Percentiles rank a stretch among this genome's conserved stretches.
phyloP scores from a whole-genome alignment of 176 grass and related monocot genomes.

The Bonia amplexicaulis region DNA sequence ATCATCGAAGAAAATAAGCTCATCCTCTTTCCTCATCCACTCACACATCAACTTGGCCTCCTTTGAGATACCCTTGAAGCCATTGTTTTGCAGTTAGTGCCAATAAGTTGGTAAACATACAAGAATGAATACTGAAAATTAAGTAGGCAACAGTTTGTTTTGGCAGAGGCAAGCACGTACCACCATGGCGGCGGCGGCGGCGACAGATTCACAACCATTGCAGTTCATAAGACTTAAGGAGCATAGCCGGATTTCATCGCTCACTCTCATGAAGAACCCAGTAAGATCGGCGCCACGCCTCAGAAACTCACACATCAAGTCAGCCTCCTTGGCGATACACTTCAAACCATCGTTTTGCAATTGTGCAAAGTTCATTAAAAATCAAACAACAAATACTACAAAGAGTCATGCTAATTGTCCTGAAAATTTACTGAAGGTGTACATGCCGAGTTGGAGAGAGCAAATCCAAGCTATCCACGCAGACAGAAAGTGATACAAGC shows the following conservation, averaged over 20 bases:
- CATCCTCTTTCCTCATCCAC: not conserved
- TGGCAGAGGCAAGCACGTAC: not conserved
- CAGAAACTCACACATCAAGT: not conserved
- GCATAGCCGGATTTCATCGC: not conserved
- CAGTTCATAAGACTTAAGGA: slow-evolving; percentile 2
- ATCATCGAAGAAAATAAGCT: not conserved
- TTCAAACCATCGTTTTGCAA: not conserved
- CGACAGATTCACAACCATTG: not conserved
- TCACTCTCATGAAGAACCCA: no score
- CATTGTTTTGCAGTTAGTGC: not conserved
- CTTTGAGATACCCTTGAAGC: not conserved
- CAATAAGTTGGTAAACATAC: not conserved
- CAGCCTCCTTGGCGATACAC: slow-evolving; percentile 1
- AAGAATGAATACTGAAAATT: not conserved
- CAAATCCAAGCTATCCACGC: no score
- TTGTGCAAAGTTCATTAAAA: no score
- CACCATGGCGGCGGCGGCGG: not conserved
- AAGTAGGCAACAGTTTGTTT: not conserved
- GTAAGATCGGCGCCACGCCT: no score
- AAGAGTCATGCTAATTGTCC: no score
- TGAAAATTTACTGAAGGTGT: no score
- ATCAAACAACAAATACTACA: no score
- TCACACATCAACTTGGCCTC: not conserved
- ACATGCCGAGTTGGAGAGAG: no score
- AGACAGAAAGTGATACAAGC: no score